Conservation (phyloP, 495 filamentous ascomycete species). For the Xylaria bambusicola region DNA sequence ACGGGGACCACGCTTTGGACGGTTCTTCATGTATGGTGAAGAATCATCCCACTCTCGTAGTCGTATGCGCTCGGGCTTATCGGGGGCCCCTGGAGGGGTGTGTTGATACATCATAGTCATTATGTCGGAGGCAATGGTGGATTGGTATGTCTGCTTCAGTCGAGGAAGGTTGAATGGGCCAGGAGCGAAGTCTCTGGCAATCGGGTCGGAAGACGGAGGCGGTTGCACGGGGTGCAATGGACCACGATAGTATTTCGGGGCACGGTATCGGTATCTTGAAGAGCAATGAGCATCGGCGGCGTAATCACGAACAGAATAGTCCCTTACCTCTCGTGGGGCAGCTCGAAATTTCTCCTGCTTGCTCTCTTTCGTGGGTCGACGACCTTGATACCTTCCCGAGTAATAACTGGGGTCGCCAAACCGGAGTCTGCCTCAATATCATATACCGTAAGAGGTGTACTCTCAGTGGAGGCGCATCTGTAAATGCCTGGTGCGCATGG, state of each 20-base stretch:
- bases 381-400: constrained; percentile 34
- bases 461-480: constrained; percentile 43
- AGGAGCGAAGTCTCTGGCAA: constrained; percentile 85
- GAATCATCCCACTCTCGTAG: constrained; percentile 85
- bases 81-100: constrained; percentile 67
- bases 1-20: constrained; percentile 78
- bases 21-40: constrained; percentile 91
- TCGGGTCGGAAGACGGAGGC: constrained; percentile 77
- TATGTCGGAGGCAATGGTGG: constrained; percentile 84
- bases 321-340: constrained; percentile 42
- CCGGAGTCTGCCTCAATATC: constrained; percentile 46
- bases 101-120: constrained; percentile 87
- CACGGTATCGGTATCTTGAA: constrained; percentile 83
- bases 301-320: not conserved
- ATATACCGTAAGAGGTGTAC: constrained; percentile 13
- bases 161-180: constrained; percentile 90
- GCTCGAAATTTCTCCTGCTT: constrained; percentile 38
- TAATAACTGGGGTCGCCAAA: constrained; percentile 34
- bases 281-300: constrained; percentile 17
- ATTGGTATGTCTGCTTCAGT: constrained; percentile 84
- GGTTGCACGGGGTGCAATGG: constrained; percentile 90
- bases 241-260: constrained; percentile 91
- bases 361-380: constrained; percentile 47
- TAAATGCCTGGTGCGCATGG: constrained; percentile 26
- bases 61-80: constrained; percentile 64